A percentile compares a stretch with the other conserved stretches of the same genome.
phyloP scores from a whole-genome alignment of 1,139 yeast genomes.

The Kurtzmaniella quercitrusa region DNA sequence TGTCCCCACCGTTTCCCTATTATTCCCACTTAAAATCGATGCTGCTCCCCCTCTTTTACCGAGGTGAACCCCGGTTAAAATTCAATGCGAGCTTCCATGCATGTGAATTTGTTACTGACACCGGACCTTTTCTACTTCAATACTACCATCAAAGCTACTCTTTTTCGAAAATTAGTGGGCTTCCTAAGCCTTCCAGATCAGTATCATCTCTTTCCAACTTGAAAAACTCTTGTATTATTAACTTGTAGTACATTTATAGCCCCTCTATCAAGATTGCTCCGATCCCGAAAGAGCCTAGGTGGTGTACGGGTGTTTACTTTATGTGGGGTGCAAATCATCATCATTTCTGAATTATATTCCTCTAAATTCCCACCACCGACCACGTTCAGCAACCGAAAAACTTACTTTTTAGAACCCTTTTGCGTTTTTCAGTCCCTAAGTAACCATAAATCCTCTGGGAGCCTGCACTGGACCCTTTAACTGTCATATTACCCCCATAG shows the following conservation, averaged over 20 bases:
- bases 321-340: background rate
- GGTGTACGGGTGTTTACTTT: background rate
- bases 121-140: background rate
- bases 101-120: background rate
- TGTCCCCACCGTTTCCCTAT: background rate
- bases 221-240: too few species aligned
- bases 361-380: background rate
- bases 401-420: too few species aligned
- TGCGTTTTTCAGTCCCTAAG: too few species aligned
- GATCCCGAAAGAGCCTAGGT: background rate
- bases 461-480: too few species aligned
- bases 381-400: background rate
- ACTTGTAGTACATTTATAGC: background rate
- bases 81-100: background rate
- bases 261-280: background rate
- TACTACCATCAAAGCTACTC: background rate
- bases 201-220: too few species aligned
- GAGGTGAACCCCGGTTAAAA: too few species aligned
- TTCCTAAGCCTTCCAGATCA: too few species aligned
- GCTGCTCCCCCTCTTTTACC: background rate
- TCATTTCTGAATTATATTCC: background rate
- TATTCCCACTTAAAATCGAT: background rate
- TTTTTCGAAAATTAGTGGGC: too few species aligned
- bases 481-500: too few species aligned
- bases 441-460: too few species aligned